Base-by-base conservation (phyloP, 495 filamentous ascomycete species). In the Neurospora sp. region DNA sequence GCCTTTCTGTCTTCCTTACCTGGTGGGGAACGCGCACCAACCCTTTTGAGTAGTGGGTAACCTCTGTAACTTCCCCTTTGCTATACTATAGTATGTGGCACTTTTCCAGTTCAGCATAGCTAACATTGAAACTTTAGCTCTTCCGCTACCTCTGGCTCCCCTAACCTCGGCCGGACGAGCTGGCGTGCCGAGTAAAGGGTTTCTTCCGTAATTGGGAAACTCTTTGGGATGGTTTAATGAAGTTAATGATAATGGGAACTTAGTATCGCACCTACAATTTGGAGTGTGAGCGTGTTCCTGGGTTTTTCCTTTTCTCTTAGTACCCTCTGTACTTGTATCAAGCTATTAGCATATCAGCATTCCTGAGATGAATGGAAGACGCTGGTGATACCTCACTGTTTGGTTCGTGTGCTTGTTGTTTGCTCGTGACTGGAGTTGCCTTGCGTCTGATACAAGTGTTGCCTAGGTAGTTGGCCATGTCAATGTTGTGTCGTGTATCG, bases 11-110 rank as follows among this genome's bases (percentile, higher is more conserved):
- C 80, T 93, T 98, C 88, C 85, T 99, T 74, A 97, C 93, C 77
- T 99, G 92, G 91, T 99, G 96, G 96, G 96, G 96, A 76, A 97
- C 95, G 71, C 90, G 91, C 77, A 96, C 93, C 81, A 92, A 93
- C 85, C 92, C 93, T 46, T 93, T 93, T 81, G 89, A 92, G 41
- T 87, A 86, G 82, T 80, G 71, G 76, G 77, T 75, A 18, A 69
- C 70, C 69, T 70, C 39, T 49, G 39, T 70, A 69, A 71, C 70
- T 16, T 7, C 54, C 27, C 4, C 14, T 66, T 35, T 35, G 8
- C 70, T 41, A n/a, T 72, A 54, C 42, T 31, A 31, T 5, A 35
- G 31, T 35, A 35, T 35, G 31, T 35, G 31, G 31, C 31, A 35
- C 3, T 35, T 4, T 35, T 35, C 27, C 27, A 35, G 31, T 2